A percentile compares a stretch with the other conserved stretches of the same genome.
Evolutionary conservation across 2,329 filamentous ascomycete species (phyloP).

Genomic region (Aspergillus chevalieri): DNA sequence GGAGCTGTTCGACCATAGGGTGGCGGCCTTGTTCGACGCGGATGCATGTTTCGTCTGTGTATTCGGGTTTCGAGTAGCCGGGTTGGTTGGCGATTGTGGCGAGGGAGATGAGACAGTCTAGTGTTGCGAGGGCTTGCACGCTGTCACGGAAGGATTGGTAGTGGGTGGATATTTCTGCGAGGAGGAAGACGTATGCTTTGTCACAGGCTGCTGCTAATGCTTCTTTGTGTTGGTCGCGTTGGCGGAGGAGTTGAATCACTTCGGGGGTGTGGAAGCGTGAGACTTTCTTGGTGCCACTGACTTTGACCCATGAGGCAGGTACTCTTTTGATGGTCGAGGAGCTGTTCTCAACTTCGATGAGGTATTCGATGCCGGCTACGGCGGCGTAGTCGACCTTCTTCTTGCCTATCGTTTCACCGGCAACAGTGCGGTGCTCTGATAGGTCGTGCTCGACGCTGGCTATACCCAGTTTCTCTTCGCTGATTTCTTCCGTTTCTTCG

Average conservation of each 20-base stretch:
- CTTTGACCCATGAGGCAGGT: conserved; percentile 89
- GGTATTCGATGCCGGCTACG: conserved; percentile 84
- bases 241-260: conserved; percentile 72
- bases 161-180: conserved; percentile 68
- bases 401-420: conserved; percentile 66
- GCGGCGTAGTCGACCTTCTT: conserved; percentile 73
- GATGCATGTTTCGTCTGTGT: conserved; percentile 61
- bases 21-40: conserved; percentile 72
- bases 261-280: conserved; percentile 93
- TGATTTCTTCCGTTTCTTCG: conserved; percentile 82
- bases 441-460: conserved; percentile 87
- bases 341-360: conserved; percentile 82
- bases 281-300: conserved; percentile 86
- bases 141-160: conserved; percentile 88
- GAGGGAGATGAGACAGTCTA: conserved; percentile 86
- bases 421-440: conserved; percentile 65
- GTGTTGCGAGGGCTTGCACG: conserved; percentile 73
- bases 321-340: conserved; percentile 69
- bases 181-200: conserved; percentile 65
- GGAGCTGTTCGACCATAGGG: conserved; percentile 89
- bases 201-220: conserved; percentile 88
- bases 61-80: conserved; percentile 75
- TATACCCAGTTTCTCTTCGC: conserved; percentile 82
- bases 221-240: conserved; percentile 93
- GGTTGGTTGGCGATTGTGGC: conserved; percentile 77